Evolutionary conservation across 805 yeast genomes (phyloP), one percentile per base, ranked within the genome.

Genomic region (Candida succiphila): DNA sequence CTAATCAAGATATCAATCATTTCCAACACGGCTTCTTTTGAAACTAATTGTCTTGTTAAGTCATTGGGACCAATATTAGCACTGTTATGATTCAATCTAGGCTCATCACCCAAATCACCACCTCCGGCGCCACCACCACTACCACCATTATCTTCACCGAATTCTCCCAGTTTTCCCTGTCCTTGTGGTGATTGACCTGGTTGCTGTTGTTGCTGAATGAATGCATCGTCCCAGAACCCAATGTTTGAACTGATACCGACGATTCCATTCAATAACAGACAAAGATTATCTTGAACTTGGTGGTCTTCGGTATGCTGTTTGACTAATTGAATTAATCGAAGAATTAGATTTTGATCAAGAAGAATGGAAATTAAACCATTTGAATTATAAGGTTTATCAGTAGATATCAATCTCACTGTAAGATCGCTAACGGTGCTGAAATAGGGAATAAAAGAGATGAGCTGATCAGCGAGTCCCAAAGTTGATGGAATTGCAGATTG

Each of bases 51-150:
- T 42, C 98, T 68, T 0, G 97, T 87, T 22, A 92, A 66, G 49
- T 85, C 95, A 49, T 92, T 92, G 1, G 98, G 97, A 2, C 98
- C 98, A 33, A 92, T 83, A 22, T 89, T 83, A 2, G 95, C 82
- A 37, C 83, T 88, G 36, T 81, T 80, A 31, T 46, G 38, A 8
- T 14, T 15, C 8, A 19, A 5, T 19, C 50, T 39, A 4, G 41
- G 40, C 16, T 44, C 37, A 23, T 44, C 42, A 4, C 43, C 36
- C 29, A 49, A 52, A 17, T 48, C 54, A n/a, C n/a, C n/a, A n/a
- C n/a, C n/a, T n/a, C n/a, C n/a, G n/a, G n/a, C n/a, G n/a, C n/a
- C n/a, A n/a, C n/a, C n/a, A n/a, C n/a, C n/a, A n/a, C n/a, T n/a
- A n/a, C n/a, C n/a, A 15, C 41, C 42, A 73, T 80, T 7, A 83